Conservation (phyloP, 768 basidiomycete species). For the Dentipellis sp. region DNA sequence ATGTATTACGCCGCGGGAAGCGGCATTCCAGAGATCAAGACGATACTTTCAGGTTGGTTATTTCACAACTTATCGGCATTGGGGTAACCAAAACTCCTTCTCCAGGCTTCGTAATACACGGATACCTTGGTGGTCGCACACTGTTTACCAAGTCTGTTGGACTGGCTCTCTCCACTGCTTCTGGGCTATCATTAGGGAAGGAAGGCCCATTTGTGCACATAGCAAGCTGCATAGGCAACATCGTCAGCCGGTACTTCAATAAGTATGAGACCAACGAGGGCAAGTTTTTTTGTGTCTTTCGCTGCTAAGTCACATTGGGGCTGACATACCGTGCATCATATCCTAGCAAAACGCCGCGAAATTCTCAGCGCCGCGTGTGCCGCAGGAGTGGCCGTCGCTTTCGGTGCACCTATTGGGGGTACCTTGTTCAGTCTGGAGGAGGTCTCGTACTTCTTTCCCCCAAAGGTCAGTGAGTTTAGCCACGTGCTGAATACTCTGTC, state of each 20-base stretch:
- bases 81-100: conserved; percentile 9
- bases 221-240: conserved; percentile 87
- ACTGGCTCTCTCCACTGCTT: conserved; percentile 83
- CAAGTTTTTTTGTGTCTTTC: conserved; percentile 5
- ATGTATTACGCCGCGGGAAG: conserved; percentile 94
- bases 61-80: background rate
- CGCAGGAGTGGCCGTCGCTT: conserved; percentile 95
- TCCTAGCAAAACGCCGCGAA: conserved; percentile 84
- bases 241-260: conserved; percentile 70
- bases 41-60: conserved; percentile 68
- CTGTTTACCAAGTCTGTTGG: conserved; percentile 88
- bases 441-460: conserved; percentile 94
- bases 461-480: conserved; percentile 49
- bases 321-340: background rate
- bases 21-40: conserved; percentile 96
- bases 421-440: conserved; percentile 92
- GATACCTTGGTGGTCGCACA: conserved; percentile 87
- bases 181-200: conserved; percentile 80
- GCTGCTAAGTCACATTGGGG: background rate
- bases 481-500: background rate
- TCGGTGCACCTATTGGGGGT: conserved; percentile 94
- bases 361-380: conserved; percentile 94
- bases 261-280: conserved; percentile 98
- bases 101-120: conserved; percentile 90
- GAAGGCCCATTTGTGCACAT: conserved; percentile 88